Percentiles rank a stretch among this genome's conserved stretches.
These are phyloP conservation scores for Colletotrichum spaethianum DNA, from an alignment of 2,329 filamentous ascomycete genomes.

Conservation along the genomic window DNA sequence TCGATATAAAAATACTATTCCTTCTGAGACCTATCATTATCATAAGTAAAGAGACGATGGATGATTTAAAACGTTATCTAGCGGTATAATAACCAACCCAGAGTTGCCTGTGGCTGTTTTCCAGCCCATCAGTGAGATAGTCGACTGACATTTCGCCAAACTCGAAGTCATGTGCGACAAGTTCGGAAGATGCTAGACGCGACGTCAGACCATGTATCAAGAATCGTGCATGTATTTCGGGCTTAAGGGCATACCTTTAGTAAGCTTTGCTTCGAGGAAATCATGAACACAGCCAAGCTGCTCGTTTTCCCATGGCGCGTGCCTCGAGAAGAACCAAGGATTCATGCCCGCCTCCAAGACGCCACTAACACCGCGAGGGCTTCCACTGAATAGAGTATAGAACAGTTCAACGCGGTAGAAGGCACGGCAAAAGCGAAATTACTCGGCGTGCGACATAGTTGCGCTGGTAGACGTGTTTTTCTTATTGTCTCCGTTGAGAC, in stretches of 20 bases:
- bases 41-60: not conserved
- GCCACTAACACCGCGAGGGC: not conserved
- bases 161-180: not conserved
- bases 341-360: not conserved
- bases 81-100: not conserved
- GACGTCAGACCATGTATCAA: not conserved
- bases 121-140: not conserved
- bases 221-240: not conserved
- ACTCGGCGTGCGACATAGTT: not conserved
- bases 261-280: slow-evolving; percentile 4
- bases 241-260: not conserved
- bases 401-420: slow-evolving; percentile 14
- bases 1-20: not conserved
- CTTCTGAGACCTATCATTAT: not conserved
- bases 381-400: not conserved
- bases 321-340: not conserved
- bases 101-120: not conserved
- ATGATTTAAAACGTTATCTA: not conserved
- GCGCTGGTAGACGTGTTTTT: not conserved
- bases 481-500: not conserved
- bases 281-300: slow-evolving; percentile 12
- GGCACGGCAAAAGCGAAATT: not conserved
- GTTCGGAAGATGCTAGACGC: not conserved
- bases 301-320: slow-evolving; percentile 5
- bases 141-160: not conserved